Conservation (phyloP, 2,329 filamentous ascomycete species). For the Colletotrichum costaricense region DNA sequence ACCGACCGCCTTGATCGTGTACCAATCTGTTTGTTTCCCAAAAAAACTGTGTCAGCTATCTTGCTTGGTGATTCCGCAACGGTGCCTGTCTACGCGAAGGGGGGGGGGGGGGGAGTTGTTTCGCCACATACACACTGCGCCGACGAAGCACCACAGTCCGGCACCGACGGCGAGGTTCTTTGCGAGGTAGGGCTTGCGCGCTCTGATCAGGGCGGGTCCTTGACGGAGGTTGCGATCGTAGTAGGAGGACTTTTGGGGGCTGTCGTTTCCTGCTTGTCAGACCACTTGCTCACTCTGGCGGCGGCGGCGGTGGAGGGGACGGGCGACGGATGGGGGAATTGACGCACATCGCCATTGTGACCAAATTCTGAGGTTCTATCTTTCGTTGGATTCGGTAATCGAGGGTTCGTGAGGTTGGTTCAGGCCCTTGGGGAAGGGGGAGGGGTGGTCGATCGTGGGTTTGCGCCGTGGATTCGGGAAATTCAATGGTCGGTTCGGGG, state of each 20-base stretch:
- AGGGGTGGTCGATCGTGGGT: conserved; percentile 1
- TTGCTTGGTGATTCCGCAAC: neutral
- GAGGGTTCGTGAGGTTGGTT: neutral
- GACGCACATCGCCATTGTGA: conserved; percentile 28
- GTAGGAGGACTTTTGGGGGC: conserved; percentile 75
- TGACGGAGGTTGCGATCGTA: conserved; percentile 91
- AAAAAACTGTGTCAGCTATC: neutral
- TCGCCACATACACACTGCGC: conserved; percentile 83
- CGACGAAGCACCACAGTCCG: conserved; percentile 79
- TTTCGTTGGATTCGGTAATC: neutral
- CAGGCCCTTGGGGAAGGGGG: neutral
- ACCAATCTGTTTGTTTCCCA: conserved; percentile 56
- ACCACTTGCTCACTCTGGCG: conserved; percentile 15
- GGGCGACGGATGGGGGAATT: neutral
- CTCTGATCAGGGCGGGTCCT: conserved; percentile 89
- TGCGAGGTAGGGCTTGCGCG: conserved; percentile 89
- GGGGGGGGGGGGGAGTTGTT: neutral
- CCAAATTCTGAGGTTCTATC: neutral
- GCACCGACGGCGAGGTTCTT: conserved; percentile 88
- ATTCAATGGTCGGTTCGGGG: conserved; percentile 19
- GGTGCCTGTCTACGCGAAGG: neutral
- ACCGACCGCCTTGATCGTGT: conserved; percentile 83
- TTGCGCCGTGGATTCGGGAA: conserved; percentile 17
- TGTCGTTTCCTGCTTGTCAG: conserved; percentile 37
- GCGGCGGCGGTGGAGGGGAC: neutral